Evolutionary conservation across 1,284 basidiomycete species (phyloP), one percentile per base, ranked within the genome.

Genomic region (Ceratobasidium sp.): DNA sequence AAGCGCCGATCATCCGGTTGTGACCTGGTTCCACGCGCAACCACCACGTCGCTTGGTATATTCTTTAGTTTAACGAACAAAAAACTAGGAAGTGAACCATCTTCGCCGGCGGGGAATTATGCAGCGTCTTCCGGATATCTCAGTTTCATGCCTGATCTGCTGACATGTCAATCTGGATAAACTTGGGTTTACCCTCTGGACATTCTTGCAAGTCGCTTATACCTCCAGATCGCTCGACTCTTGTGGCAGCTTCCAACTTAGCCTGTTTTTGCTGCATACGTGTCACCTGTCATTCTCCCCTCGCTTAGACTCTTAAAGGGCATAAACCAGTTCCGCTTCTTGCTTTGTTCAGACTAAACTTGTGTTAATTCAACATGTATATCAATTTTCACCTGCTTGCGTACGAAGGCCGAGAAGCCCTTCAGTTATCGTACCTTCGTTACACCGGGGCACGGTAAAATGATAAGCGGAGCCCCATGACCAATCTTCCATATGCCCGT

Each of bases 381-480:
- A 8, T n/a, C n/a, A 19, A 11, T 37, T 59, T 59, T 59, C 58
- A 59, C 31, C 58, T 59, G 58, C 58, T 39, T 59, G 14, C 58
- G 31, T 16, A 31, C 2, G 27, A 37, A 59, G 24, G 9, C 31
- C 58, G 29, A 59, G 31, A 24, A 24, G 51, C 24, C 51, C 51
- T 27, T 31, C 24, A 14, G n/a, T 13, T 9, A 39, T 9, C 13
- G 29, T 39, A 27, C 31, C 31, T 59, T 59, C 31, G 31, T 37
- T 37, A 54, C 58, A 29, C 34, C 5, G 58, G 46, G 39, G 31
- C 63, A 51, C 63, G 34, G 34, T 34, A 34, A 34, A 34, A 8
- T 8, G 8, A 34, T 34, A 34, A 34, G 34, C 34, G 34, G 34
- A 8, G 34, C 34, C 34, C 34, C 29, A 13, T 65, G 63, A 65